phyloP scores from a whole-genome alignment of 2,329 filamentous ascomycete species.

The Pyricularia sp. region DNA sequence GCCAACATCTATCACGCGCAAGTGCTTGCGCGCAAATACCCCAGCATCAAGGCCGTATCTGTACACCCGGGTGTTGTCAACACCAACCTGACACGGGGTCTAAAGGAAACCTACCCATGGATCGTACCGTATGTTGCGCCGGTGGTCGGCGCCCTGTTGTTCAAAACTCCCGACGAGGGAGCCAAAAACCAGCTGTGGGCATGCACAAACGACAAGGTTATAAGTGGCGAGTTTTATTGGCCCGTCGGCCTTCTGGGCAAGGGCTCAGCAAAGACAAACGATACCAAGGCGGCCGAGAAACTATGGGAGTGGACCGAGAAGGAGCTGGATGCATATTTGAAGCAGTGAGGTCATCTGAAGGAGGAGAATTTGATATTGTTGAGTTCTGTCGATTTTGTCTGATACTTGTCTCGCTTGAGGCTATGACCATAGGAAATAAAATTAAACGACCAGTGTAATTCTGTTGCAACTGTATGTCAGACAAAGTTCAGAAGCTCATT shows the following conservation, averaged over 20 bases:
- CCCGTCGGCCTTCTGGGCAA: slow-evolving; percentile 16
- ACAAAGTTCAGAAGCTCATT: background rate
- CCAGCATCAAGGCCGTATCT: background rate
- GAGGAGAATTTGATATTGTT: background rate
- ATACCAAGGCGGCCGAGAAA: slow-evolving; percentile 13
- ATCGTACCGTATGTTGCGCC: background rate
- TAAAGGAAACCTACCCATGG: slow-evolving; percentile 9
- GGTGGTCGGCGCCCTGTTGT: no score
- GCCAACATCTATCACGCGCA: slow-evolving; percentile 28
- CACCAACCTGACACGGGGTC: slow-evolving; percentile 7
- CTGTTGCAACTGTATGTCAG: no score
- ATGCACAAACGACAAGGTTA: slow-evolving; percentile 16
- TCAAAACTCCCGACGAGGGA: slow-evolving; percentile 13
- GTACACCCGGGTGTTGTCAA: slow-evolving; percentile 3
- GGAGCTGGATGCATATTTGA: slow-evolving; percentile 11
- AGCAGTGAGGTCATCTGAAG: background rate
- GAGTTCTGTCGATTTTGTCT: background rate
- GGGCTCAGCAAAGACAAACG: slow-evolving; percentile 7
- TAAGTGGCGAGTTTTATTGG: slow-evolving; percentile 19
- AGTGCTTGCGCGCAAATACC: slow-evolving; percentile 11
- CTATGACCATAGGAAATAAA: background rate
- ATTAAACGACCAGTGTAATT: background rate
- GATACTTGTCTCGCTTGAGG: background rate
- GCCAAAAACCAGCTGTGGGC: slow-evolving; percentile 30
- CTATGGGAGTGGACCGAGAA: slow-evolving; percentile 21